A percentile compares a stretch with the other conserved stretches of the same genome.
phyloP scores from a whole-genome alignment of 257 asterid species.

The Solanum pinnatisectum region DNA sequence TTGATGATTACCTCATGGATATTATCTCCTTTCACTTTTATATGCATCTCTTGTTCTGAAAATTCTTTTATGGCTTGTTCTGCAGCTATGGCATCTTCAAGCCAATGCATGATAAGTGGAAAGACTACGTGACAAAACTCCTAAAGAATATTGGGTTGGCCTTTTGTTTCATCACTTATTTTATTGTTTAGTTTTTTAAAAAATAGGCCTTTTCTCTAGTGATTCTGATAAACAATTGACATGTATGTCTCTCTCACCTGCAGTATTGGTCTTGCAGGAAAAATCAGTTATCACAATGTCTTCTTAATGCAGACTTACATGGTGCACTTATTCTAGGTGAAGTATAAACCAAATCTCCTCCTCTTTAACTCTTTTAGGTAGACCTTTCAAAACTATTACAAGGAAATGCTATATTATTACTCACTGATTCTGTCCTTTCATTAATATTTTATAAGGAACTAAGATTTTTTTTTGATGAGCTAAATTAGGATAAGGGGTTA shows the following conservation, averaged over 20 bases:
- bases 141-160: not conserved
- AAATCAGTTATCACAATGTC: slow-evolving; percentile 62
- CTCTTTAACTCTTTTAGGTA: not conserved
- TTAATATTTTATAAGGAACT: too few relatives aligned
- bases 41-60: not conserved
- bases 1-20: not conserved
- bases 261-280: slow-evolving; percentile 47
- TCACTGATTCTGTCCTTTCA: not conserved
- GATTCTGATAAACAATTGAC: not conserved
- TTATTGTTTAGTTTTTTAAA: not conserved
- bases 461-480: not conserved
- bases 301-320: slow-evolving; percentile 69
- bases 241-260: not conserved
- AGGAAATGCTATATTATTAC: not conserved
- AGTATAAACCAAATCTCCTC: not conserved
- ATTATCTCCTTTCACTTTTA: not conserved
- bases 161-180: not conserved
- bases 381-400: not conserved
- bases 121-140: not conserved
- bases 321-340: slow-evolving; percentile 31
- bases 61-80: not conserved
- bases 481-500: not conserved
- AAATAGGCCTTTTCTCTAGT: not conserved
- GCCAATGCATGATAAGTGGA: slow-evolving; percentile 40
- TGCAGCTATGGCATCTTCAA: slow-evolving; percentile 56